Evolutionary conservation across 306 rosid genomes (phyloP).

Genomic region (Prunus mira): DNA sequence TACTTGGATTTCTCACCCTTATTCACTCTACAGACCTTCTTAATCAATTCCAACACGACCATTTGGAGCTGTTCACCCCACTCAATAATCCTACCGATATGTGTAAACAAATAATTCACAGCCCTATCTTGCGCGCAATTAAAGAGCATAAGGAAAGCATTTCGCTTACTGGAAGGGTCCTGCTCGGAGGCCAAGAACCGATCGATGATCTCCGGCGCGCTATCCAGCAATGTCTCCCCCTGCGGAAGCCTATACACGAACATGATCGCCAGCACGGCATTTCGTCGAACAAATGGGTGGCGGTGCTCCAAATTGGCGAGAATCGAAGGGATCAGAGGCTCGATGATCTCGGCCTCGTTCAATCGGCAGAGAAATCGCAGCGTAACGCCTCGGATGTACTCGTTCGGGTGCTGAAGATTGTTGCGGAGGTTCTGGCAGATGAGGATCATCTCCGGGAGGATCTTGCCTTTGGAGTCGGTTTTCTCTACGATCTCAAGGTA

Average conservation of each 20-base stretch:
- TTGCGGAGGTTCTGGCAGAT: constrained; percentile 95
- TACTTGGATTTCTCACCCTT: constrained; percentile 84
- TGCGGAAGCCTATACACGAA: constrained; percentile 75
- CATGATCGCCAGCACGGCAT: constrained; percentile 88
- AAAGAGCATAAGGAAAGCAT: constrained; percentile 94
- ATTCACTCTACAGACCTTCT: constrained; percentile 79
- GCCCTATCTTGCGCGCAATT: constrained; percentile 89
- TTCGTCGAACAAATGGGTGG: constrained; percentile 80
- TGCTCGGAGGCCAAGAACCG: constrained; percentile 73
- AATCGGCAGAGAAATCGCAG: constrained; percentile 89
- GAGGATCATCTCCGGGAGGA: constrained; percentile 93
- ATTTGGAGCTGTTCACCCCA: constrained; percentile 93
- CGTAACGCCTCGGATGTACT: constrained; percentile 91
- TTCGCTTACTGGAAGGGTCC: constrained; percentile 77
- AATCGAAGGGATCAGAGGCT: constrained; percentile 85
- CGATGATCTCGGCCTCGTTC: constrained; percentile 81
- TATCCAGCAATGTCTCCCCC: constrained; percentile 77
- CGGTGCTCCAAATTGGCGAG: constrained; percentile 84
- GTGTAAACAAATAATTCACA: constrained; percentile 50
- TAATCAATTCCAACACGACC: constrained; percentile 86
- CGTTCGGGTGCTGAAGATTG: constrained; percentile 88
- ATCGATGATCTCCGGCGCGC: constrained; percentile 83
- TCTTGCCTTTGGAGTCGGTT: constrained; percentile 80
- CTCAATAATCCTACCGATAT: constrained; percentile 65
- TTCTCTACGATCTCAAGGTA: constrained; percentile 92